Conservation (phyloP, 352 stramenopile species). For the Phytophthora pisi region DNA sequence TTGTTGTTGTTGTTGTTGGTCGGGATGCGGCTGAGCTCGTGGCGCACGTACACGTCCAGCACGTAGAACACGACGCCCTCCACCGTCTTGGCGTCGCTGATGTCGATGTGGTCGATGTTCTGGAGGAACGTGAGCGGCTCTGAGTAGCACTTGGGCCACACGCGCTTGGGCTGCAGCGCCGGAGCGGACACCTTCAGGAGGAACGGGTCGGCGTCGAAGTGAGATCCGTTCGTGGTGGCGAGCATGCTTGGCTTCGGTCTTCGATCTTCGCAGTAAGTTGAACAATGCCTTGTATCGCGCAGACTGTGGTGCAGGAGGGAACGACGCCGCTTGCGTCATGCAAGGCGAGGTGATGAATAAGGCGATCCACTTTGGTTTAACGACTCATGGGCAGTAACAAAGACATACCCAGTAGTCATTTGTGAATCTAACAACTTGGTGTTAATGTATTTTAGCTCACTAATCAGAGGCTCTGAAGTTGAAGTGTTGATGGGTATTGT, state of each 20-base stretch:
- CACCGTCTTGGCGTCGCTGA: conserved; percentile 35
- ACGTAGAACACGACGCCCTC: conserved; percentile 53
- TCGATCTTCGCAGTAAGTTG: conserved; percentile 12
- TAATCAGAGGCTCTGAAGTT: conserved; percentile 1
- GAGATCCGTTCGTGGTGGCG: not conserved
- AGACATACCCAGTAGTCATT: not conserved
- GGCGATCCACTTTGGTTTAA: not conserved
- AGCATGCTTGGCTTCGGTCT: conserved; percentile 5
- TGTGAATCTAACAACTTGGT: no score
- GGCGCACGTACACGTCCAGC: conserved; percentile 54
- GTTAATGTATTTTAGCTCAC: not conserved
- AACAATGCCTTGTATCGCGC: conserved; percentile 7
- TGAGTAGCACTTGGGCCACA: conserved; percentile 37
- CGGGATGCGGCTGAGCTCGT: conserved; percentile 52
- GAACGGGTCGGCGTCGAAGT: conserved; percentile 11
- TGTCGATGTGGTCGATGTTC: conserved; percentile 50
- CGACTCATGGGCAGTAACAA: not conserved
- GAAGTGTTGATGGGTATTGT: conserved; percentile 11
- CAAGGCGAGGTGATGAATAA: conserved; percentile 4
- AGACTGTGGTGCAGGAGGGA: conserved; percentile 5
- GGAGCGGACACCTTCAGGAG: conserved; percentile 12
- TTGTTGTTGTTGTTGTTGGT: conserved; percentile 33
- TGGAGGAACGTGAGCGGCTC: conserved; percentile 38
- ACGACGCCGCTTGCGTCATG: conserved; percentile 1
- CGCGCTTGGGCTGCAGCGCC: conserved; percentile 25